Evolutionary conservation across 2,329 filamentous ascomycete species (phyloP).

Genomic region (Blastomyces percursus): DNA sequence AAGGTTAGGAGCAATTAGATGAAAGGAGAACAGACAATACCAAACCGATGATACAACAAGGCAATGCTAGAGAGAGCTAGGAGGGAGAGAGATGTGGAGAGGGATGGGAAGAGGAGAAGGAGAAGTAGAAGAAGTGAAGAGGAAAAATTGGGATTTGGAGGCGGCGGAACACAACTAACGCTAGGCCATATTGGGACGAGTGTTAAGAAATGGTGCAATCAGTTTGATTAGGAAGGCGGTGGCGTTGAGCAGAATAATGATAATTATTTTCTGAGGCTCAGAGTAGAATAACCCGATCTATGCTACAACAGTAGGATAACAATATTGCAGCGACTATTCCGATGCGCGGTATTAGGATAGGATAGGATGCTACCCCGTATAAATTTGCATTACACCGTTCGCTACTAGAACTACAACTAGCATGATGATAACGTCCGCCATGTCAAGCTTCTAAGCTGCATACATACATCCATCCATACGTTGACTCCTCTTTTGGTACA

Average conservation of each 20-base stretch:
- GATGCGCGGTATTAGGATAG: background rate
- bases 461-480: too few species aligned
- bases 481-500: background rate
- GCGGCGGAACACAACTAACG: slow-evolving; percentile 4
- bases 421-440: background rate
- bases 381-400: too few species aligned
- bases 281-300: too few species aligned
- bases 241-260: slow-evolving; percentile 3
- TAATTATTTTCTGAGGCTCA: too few species aligned
- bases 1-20: background rate
- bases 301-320: background rate
- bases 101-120: background rate
- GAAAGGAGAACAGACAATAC: slow-evolving; percentile 14
- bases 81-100: slow-evolving; percentile 20
- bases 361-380: background rate
- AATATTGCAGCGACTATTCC: background rate
- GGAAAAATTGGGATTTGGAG: slow-evolving; percentile 1
- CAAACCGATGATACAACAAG: slow-evolving; percentile 16
- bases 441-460: background rate
- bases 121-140: slow-evolving; percentile 11
- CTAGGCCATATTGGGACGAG: background rate
- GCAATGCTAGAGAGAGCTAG: slow-evolving; percentile 14
- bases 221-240: slow-evolving; percentile 3
- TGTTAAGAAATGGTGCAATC: background rate
- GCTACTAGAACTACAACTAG: background rate